phyloP scores from a whole-genome alignment of 1,139 yeast species.

The Pichia cactophila region DNA sequence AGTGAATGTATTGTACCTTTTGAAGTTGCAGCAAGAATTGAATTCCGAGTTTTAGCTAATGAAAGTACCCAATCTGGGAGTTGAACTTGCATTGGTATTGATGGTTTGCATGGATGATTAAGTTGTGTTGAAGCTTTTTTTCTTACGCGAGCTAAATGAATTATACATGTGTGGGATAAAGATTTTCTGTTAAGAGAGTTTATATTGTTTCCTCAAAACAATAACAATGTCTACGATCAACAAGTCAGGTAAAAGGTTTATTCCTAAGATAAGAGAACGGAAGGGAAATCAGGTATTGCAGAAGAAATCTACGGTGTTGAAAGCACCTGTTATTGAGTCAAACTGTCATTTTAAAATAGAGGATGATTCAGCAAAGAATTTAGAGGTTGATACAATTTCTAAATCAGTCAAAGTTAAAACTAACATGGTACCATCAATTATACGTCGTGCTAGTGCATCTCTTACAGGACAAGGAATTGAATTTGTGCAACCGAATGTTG shows the following conservation, averaged over 20 bases:
- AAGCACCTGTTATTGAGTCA: no score
- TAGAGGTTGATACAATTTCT: no score
- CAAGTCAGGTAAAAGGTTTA: slow-evolving; percentile 27
- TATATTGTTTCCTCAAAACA: neutral
- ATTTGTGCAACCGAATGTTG: neutral
- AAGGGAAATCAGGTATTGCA: neutral
- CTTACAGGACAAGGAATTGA: neutral
- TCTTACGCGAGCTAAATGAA: neutral
- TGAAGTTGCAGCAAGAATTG: slow-evolving; percentile 38
- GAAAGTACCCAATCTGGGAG: slow-evolving; percentile 42
- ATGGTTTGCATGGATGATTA: no score
- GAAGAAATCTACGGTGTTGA: neutral
- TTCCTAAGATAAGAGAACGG: slow-evolving; percentile 20
- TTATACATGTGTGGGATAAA: no score
- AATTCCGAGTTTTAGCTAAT: slow-evolving; percentile 32
- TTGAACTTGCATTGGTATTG: neutral
- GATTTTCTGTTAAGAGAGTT: neutral
- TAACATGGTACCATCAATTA: no score
- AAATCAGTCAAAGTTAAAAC: no score
- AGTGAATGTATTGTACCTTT: slow-evolving; percentile 39
- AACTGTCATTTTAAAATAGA: no score
- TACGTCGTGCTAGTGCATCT: neutral
- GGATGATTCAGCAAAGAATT: no score
- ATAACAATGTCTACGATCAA: slow-evolving; percentile 27
- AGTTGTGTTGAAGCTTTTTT: neutral